phyloP scores from a whole-genome alignment of 2,329 filamentous ascomycete species.

The Aspergillus pseudonomiae region DNA sequence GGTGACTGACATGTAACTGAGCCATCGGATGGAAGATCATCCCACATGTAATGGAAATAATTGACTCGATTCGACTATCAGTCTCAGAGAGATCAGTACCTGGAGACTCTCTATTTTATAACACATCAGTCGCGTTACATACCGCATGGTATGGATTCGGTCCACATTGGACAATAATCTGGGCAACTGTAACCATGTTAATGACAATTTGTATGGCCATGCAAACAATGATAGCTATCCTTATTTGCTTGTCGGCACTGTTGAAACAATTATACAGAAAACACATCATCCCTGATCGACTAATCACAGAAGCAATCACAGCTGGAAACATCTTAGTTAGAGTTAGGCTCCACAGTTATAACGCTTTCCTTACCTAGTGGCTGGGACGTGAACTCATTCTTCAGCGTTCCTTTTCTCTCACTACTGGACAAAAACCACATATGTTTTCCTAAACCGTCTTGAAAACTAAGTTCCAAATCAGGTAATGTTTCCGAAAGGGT shows the following conservation, averaged over 20 bases:
- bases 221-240: not conserved
- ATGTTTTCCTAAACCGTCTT: not conserved
- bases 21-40: conserved; percentile 35
- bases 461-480: not conserved
- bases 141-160: not conserved
- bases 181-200: not conserved
- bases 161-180: not conserved
- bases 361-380: not conserved
- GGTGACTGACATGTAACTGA: conserved; percentile 37
- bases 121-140: not conserved
- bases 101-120: not conserved
- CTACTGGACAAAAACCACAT: not conserved
- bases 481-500: not conserved
- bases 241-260: not conserved
- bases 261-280: not conserved
- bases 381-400: not conserved
- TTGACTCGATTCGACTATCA: conserved; percentile 29
- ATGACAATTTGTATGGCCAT: not conserved
- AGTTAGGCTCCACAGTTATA: not conserved
- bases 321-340: not conserved
- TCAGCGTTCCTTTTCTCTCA: not conserved
- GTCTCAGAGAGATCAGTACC: not conserved
- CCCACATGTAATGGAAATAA: conserved; percentile 46
- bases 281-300: not conserved
- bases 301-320: not conserved